Conservation (phyloP, 768 basidiomycete species). For the Boletus rufocinnamomeus region DNA sequence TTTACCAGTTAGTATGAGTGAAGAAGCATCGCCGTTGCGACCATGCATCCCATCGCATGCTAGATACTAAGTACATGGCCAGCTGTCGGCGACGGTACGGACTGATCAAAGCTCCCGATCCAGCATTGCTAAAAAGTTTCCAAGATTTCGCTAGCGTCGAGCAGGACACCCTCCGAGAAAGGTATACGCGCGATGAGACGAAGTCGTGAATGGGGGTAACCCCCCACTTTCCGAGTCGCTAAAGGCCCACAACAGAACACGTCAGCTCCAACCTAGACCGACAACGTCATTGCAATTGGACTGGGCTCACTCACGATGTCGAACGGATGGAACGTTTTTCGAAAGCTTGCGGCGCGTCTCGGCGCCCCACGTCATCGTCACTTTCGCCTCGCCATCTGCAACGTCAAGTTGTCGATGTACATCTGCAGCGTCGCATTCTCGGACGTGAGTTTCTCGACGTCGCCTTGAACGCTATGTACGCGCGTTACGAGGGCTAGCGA, state of each 20-base stretch:
- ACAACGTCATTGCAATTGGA: background rate
- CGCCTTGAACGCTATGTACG: conserved; percentile 68
- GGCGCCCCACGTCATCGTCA: conserved; percentile 32
- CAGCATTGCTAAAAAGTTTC: background rate
- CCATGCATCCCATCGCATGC: background rate
- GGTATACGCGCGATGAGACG: background rate
- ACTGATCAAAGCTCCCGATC: background rate
- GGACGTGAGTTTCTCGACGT: conserved; percentile 77
- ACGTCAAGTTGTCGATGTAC: conserved; percentile 88
- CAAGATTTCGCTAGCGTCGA: background rate
- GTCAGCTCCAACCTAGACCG: background rate
- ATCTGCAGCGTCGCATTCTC: conserved; percentile 83
- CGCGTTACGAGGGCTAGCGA: conserved; percentile 62
- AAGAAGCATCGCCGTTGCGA: background rate
- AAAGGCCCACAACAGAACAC: background rate
- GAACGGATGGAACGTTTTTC: background rate
- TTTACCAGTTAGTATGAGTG: background rate
- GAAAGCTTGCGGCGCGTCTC: background rate
- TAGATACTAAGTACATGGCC: conserved; percentile 17
- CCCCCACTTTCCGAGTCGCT: background rate
- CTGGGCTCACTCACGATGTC: conserved; percentile 12
- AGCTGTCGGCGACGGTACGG: background rate
- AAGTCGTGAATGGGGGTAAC: background rate
- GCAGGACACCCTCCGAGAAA: background rate
- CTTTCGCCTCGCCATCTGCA: conserved; percentile 82